phyloP scores from a whole-genome alignment of 2,329 filamentous ascomycete genomes.

The Monosporascus sp. region DNA sequence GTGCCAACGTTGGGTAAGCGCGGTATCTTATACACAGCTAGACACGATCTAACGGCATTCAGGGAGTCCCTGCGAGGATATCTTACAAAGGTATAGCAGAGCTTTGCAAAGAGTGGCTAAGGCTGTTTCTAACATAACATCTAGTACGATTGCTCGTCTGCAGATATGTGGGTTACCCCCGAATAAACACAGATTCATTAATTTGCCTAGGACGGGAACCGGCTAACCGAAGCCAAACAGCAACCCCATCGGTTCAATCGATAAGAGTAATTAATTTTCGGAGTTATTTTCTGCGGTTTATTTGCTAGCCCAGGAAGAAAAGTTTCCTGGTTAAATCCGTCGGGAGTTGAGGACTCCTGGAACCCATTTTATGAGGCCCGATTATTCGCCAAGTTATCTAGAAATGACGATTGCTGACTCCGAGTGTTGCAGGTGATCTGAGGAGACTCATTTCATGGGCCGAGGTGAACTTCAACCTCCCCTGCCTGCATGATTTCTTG shows the following conservation, averaged over 20 bases:
- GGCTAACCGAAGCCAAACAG: slow-evolving; percentile 37
- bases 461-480: slow-evolving; percentile 51
- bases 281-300: too few relatives aligned
- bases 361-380: too few relatives aligned
- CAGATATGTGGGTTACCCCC: neutral
- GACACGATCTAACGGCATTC: slow-evolving; percentile 22
- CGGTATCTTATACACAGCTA: neutral
- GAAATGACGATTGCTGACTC: neutral
- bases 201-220: neutral
- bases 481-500: slow-evolving; percentile 62
- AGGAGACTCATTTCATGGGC: slow-evolving; percentile 69
- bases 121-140: neutral
- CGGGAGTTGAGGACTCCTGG: too few relatives aligned
- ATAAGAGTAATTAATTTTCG: slow-evolving; percentile 40
- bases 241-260: slow-evolving; percentile 57
- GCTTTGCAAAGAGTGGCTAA: neutral
- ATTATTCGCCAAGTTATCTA: too few relatives aligned
- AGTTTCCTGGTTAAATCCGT: too few relatives aligned
- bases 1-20: slow-evolving; percentile 52
- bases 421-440: slow-evolving; percentile 42
- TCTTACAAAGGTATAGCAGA: slow-evolving; percentile 20
- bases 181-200: neutral
- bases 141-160: slow-evolving; percentile 9
- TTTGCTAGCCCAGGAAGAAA: neutral
- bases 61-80: slow-evolving; percentile 42